Evolutionary conservation across 1,139 yeast genomes (phyloP), one percentile per base, ranked within the genome.

Genomic region (Casaregolazyma suthepensis): DNA sequence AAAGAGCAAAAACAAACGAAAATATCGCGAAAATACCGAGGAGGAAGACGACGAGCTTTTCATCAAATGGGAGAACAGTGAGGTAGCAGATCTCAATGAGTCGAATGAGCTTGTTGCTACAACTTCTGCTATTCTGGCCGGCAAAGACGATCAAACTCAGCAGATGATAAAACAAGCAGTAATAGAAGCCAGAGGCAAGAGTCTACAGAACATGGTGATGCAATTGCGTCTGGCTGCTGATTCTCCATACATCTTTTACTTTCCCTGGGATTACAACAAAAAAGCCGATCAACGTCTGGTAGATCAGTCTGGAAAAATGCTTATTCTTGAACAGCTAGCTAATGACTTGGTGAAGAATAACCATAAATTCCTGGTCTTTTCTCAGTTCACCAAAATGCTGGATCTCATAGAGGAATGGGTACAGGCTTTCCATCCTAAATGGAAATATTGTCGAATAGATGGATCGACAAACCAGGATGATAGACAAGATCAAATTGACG

Each of bases 161-260:
- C 48, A 47, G 37, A 56, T 61, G 61, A 52, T 62, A 43, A 51
- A 58, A 18, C 59, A 57, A 22, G 66, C 67, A 13, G 63, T 65
- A 19, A 65, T 65, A 43, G 75, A 73, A 54, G 55, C 52, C 31
- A 35, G 51, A 10, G 48, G 51, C 3, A 81, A 81, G 59, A 74
- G 74, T 51, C 72, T 88, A 50, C 83, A 80, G 58, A 88, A 87
- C 63, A 64, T 81, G 62, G 75, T 87, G 69, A 87, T 91, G 87
- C 97, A 90, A 66, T 73, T 90, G 52, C 75, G 99, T 51, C 82
- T 84, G 57, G 80, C 87, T 6, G 90, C 96, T 62, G 85, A 89
- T 62, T 85, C 96, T 0, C 96, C 97, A 0, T 86, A 85, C 64
- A 70, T 87, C 48, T 88, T 85, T 64, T 88, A 83, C 69, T 87